phyloP scores from a whole-genome alignment of 73 alveolate species.

The Symbiodinium pilosum region DNA sequence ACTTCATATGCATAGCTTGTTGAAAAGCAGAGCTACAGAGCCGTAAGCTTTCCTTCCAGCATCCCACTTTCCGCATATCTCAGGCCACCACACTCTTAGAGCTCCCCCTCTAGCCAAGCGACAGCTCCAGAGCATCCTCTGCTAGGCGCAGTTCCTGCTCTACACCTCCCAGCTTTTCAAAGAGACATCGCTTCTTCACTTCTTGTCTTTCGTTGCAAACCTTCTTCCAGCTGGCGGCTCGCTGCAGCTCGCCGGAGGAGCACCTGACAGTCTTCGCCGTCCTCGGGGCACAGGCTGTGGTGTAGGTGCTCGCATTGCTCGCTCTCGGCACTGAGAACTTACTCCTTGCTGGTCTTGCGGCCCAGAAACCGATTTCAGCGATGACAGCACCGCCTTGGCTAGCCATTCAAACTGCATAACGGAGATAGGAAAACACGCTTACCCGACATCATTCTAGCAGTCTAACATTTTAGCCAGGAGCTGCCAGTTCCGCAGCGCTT shows the following conservation, averaged over 20 bases:
- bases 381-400: slow-evolving; percentile 56
- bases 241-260: slow-evolving; percentile 66
- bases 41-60: too few species aligned
- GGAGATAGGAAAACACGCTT: too few species aligned
- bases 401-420: not conserved
- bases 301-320: not conserved
- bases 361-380: slow-evolving; percentile 31
- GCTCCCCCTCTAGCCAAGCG: not conserved
- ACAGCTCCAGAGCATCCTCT: slow-evolving; percentile 84
- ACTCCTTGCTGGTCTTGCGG: not conserved
- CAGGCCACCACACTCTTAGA: too few species aligned
- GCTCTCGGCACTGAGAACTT: not conserved
- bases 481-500: slow-evolving; percentile 87
- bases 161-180: slow-evolving; percentile 1
- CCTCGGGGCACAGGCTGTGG: not conserved
- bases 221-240: slow-evolving; percentile 76
- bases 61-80: too few species aligned
- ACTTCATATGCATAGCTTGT: too few species aligned
- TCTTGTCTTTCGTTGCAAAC: not conserved
- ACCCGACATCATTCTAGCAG: not conserved
- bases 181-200: too few species aligned
- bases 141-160: slow-evolving; percentile 59
- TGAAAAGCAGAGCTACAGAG: too few species aligned
- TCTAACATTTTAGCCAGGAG: not conserved
- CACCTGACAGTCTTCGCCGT: slow-evolving; percentile 42